Conservation (phyloP, 352 stramenopile species). For the Phytophthora cryptogea region DNA sequence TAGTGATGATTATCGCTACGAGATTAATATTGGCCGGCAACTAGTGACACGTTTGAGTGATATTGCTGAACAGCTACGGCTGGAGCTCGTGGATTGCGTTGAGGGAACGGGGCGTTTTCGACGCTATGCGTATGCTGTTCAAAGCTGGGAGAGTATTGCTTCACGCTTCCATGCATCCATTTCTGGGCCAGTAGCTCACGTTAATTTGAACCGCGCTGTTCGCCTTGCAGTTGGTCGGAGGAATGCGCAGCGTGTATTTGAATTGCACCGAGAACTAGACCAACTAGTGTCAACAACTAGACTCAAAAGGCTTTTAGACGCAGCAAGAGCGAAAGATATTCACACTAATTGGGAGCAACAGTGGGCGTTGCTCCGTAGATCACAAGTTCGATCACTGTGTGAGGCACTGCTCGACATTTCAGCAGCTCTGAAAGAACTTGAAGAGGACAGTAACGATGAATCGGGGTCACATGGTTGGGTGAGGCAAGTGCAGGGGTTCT, state of each 20-base stretch:
- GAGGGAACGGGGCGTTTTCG: conserved; percentile 15
- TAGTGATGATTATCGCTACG: background rate
- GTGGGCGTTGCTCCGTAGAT: conserved; percentile 2
- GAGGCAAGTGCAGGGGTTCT: conserved; percentile 11
- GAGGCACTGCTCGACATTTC: conserved; percentile 4
- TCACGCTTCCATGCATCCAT: conserved; percentile 6
- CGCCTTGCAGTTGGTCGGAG: conserved; percentile 10
- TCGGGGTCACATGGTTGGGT: conserved; percentile 4
- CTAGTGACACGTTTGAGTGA: conserved; percentile 8
- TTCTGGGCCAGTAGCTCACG: background rate
- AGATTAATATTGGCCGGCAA: conserved; percentile 8
- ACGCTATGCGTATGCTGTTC: conserved; percentile 4
- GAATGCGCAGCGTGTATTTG: conserved; percentile 1
- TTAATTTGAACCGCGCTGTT: conserved; percentile 1
- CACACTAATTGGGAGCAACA: conserved; percentile 7
- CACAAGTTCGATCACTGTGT: conserved; percentile 2
- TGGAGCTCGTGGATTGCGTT: background rate
- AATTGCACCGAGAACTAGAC: conserved; percentile 20
- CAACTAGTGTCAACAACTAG: conserved; percentile 18
- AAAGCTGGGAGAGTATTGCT: conserved; percentile 12
- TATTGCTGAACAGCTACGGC: conserved; percentile 1
- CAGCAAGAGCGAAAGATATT: background rate
- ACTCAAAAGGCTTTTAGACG: conserved; percentile 4
- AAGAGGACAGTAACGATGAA: conserved; percentile 3
- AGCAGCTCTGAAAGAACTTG: conserved; percentile 6